Base-by-base conservation (phyloP, 2,329 filamentous ascomycete genomes). In the Arthroderma sp. region DNA sequence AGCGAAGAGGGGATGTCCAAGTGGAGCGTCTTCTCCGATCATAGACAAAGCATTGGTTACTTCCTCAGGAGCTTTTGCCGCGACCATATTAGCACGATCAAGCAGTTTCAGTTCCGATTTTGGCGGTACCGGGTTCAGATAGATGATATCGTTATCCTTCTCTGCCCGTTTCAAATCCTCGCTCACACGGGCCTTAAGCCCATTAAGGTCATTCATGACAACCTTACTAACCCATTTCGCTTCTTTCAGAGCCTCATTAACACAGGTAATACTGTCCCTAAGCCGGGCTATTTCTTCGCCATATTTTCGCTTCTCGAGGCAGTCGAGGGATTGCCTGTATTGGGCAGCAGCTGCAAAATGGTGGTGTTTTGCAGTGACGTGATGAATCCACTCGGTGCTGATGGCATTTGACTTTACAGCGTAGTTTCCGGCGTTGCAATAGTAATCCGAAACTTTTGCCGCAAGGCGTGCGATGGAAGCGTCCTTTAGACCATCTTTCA, bases 341-440 rank as follows among this genome's bases (percentile, higher is more conserved):
- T 98, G 91, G 0, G 91, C 91, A 0, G 91, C 91, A 0, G 86
- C 89, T 1, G 89, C 88, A 65, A 98, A 96, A 63, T 96, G 91
- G 58, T 95, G 85, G 58, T 96, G 88, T 62, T 96, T 98, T 4
- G 89, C 91, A 28, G 84, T 88, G 75, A 93, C 88, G 60, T 96
- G 89, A 63, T 96, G 89, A 54, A 98, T 95, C 91, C 89, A 96
- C 50, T 91, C 84, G 45, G 83, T 88, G 60, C 85, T 91, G 53
- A 96, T 81, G 10, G 85, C 81, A 56, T 94, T 82, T 50, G 87
- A 94, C 62, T 87, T 86, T 59, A 93, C 80, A 6, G 86, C 88
- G 51, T 81, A 82, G 54, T 95, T 89, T 5, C 84, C 81, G 0
- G 88, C 86, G 44, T 81, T 70, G 43, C 80, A 83, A 64, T 96